Percentiles rank a stretch among this genome's conserved stretches.
These are phyloP conservation scores for Rhodotorula babjevae DNA, from an alignment of 768 basidiomycete genomes.

Conservation along the genomic window DNA sequence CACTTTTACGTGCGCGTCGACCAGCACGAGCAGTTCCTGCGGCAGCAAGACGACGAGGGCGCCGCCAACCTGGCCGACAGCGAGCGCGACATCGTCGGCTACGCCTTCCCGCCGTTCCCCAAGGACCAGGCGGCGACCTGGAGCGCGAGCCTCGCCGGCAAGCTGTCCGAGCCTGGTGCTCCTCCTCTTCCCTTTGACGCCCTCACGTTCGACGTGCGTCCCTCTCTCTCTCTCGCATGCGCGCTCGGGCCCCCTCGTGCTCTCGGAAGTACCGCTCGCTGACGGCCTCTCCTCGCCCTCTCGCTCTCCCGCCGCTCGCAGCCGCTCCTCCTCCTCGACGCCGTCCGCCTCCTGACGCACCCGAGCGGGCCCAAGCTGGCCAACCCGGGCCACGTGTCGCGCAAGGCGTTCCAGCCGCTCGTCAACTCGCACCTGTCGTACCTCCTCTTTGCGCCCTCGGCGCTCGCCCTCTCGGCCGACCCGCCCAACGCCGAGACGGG, in stretches of 20 bases:
- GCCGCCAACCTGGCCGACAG: background rate
- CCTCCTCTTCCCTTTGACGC: constrained; percentile 32
- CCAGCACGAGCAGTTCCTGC: constrained; percentile 19
- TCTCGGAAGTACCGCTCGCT: no score
- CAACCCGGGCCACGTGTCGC: background rate
- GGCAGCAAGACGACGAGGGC: constrained; percentile 6
- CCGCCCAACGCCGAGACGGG: constrained; percentile 29
- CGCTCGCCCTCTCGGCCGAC: constrained; percentile 8
- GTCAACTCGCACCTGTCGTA: constrained; percentile 36
- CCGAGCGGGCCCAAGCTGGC: constrained; percentile 11
- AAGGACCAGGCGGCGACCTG: constrained; percentile 11
- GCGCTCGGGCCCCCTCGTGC: no score
- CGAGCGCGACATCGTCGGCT: constrained; percentile 18
- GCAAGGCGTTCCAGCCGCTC: constrained; percentile 23
- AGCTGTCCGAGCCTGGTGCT: background rate
- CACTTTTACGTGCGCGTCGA: constrained; percentile 25
- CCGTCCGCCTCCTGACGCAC: constrained; percentile 35
- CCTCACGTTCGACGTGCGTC: constrained; percentile 33
- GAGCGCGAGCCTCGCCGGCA: constrained; percentile 8
- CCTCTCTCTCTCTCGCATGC: background rate
- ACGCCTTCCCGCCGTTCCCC: constrained; percentile 34
- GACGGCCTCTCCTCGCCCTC: background rate
- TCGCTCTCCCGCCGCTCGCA: background rate
- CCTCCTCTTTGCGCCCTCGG: constrained; percentile 33
- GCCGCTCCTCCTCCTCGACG: constrained; percentile 42